A percentile compares a stretch with the other conserved stretches of the same genome.
Conservation (phyloP, 1,139 yeast genomes). For the Pichia cactophila region DNA sequence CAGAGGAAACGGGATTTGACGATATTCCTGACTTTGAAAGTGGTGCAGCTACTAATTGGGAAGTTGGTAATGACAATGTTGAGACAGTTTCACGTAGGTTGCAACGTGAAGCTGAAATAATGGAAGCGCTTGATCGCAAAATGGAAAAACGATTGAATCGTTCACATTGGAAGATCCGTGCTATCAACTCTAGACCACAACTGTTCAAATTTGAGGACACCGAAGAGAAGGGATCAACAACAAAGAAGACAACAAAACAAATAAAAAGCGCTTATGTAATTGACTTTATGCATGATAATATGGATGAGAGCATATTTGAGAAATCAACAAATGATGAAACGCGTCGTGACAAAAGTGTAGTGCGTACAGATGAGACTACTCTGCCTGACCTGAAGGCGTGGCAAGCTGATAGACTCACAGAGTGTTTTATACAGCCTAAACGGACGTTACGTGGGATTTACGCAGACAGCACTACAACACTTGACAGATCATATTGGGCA, state of each 20-base stretch:
- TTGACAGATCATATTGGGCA: constrained; percentile 72
- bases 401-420: constrained; percentile 59
- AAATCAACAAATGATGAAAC: constrained; percentile 28
- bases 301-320: constrained; percentile 45
- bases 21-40: not conserved
- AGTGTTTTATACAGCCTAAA: constrained; percentile 60
- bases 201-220: not conserved
- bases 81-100: not conserved
- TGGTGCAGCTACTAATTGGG: not conserved
- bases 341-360: constrained; percentile 36
- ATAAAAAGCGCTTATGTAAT: constrained; percentile 3
- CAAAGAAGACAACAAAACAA: not conserved
- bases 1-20: constrained; percentile 14
- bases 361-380: constrained; percentile 33
- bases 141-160: not conserved
- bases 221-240: not conserved
- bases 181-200: constrained; percentile 1
- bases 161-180: constrained; percentile 10
- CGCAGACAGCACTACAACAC: constrained; percentile 5
- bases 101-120: constrained; percentile 12
- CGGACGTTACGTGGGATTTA: constrained; percentile 11
- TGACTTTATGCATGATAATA: constrained; percentile 42
- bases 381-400: constrained; percentile 74
- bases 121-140: constrained; percentile 6
- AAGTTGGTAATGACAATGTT: not conserved